Evolutionary conservation across 2,329 filamentous ascomycete genomes (phyloP).

Genomic region (Penicillium sclerotigenum): DNA sequence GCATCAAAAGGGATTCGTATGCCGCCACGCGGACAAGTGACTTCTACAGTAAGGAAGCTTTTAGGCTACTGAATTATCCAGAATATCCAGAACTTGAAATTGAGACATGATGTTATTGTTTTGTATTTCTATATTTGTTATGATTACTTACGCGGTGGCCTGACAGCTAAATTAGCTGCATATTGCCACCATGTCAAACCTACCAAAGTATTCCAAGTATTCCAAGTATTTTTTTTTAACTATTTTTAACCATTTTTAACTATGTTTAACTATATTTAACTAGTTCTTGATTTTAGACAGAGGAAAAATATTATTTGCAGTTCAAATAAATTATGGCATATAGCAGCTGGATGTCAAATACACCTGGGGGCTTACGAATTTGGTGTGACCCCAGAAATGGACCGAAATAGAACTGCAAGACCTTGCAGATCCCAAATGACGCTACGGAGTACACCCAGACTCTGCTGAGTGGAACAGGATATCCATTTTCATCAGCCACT

Average conservation of each 20-base stretch:
- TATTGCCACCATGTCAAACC: slow-evolving; percentile 1
- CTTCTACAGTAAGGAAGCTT: neutral
- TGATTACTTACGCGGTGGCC: neutral
- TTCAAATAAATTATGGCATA: no score
- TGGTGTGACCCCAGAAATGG: slow-evolving; percentile 23
- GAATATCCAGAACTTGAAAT: neutral
- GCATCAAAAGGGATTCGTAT: slow-evolving; percentile 12
- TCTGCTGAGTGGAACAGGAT: slow-evolving; percentile 11
- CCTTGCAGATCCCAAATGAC: slow-evolving; percentile 21
- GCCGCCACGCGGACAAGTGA: slow-evolving; percentile 16
- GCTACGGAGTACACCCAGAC: slow-evolving; percentile 13
- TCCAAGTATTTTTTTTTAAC: neutral
- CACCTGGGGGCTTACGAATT: slow-evolving; percentile 10
- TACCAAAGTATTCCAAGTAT: neutral
- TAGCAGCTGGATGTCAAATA: no score
- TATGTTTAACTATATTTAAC: no score
- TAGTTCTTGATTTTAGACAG: no score
- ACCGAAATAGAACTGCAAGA: slow-evolving; percentile 8
- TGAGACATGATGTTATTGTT: neutral
- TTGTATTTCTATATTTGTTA: neutral
- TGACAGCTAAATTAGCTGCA: neutral
- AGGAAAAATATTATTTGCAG: no score
- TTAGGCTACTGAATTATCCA: neutral
- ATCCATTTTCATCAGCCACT: slow-evolving; percentile 2
- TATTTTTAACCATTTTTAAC: no score